These are phyloP conservation scores for Penicillium sp. DNA, from an alignment of 2,329 filamentous ascomycete species.

Conservation along the genomic window DNA sequence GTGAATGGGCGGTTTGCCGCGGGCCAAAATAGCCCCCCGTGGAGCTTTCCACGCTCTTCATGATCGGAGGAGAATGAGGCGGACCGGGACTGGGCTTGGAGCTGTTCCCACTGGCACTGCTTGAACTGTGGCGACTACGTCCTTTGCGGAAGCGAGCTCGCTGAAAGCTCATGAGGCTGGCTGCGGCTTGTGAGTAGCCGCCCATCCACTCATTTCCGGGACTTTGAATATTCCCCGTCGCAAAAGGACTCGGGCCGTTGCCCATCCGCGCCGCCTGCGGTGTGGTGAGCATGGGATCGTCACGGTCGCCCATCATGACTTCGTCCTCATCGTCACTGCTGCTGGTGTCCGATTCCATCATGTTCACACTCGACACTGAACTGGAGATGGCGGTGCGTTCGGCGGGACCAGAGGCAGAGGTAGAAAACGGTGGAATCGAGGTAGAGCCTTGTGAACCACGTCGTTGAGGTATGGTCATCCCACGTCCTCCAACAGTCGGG, in stretches of 20 bases:
- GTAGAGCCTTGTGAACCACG: constrained; percentile 61
- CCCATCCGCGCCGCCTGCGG: constrained; percentile 68
- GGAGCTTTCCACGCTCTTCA: constrained; percentile 54
- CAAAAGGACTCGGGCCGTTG: constrained; percentile 46
- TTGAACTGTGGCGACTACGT: constrained; percentile 64
- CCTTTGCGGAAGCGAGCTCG: constrained; percentile 57
- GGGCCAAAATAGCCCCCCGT: constrained; percentile 55
- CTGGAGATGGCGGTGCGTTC: constrained; percentile 73
- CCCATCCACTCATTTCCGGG: constrained; percentile 63
- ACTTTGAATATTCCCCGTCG: constrained; percentile 49
- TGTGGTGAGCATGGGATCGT: constrained; percentile 72
- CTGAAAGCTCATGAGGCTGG: constrained; percentile 78
- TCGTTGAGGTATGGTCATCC: constrained; percentile 58
- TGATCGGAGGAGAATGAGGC: constrained; percentile 73
- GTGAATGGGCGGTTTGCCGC: constrained; percentile 52
- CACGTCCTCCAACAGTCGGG: constrained; percentile 73
- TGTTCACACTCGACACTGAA: constrained; percentile 76
- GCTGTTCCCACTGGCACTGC: constrained; percentile 67
- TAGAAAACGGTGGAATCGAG: constrained; percentile 64
- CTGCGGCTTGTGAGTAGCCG: constrained; percentile 65
- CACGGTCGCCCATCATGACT: constrained; percentile 65
- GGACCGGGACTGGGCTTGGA: constrained; percentile 63
- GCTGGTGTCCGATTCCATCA: constrained; percentile 76
- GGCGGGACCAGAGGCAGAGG: constrained; percentile 65
- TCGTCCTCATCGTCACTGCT: constrained; percentile 62